phyloP scores from a whole-genome alignment of 176 grass and related monocot species.

The Themeda triandra region DNA sequence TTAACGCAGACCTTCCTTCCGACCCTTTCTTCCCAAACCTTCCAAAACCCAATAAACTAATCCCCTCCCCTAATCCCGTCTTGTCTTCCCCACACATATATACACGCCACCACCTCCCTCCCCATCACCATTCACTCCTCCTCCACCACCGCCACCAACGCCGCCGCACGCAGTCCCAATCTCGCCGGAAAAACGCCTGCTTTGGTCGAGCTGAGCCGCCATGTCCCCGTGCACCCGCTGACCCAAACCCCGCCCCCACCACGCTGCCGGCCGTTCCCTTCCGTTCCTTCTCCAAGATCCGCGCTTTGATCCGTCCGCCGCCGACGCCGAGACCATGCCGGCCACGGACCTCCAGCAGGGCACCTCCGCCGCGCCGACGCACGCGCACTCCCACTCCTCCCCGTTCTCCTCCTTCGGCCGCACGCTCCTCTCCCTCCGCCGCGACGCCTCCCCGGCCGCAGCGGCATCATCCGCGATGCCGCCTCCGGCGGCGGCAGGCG shows the following conservation, averaged over 20 bases:
- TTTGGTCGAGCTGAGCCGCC: background rate
- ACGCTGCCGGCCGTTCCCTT: background rate
- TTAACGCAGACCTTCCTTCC: background rate
- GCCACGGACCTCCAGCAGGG: slow-evolving; percentile 76
- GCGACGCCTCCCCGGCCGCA: slow-evolving; percentile 25
- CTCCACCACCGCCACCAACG: background rate
- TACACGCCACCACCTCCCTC: background rate
- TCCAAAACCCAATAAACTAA: background rate
- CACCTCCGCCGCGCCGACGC: slow-evolving; percentile 25
- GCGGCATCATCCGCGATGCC: background rate
- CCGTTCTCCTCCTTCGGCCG: slow-evolving; percentile 70
- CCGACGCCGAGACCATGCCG: slow-evolving; percentile 59
- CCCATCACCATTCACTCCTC: background rate
- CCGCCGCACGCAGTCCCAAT: background rate
- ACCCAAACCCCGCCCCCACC: background rate
- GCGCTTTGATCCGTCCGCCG: background rate
- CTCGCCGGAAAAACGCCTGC: background rate
- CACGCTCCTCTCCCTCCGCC: slow-evolving; percentile 56
- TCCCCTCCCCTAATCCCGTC: background rate
- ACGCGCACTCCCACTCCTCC: slow-evolving; percentile 9
- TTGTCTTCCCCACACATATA: background rate
- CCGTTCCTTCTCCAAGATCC: background rate
- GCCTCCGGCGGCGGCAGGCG: background rate
- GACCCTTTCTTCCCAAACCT: background rate
- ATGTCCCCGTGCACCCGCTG: background rate